Evolutionary conservation across 2,329 filamentous ascomycete species (phyloP), one percentile per base, ranked within the genome.

Genomic region (Epichloe glyceriae): DNA sequence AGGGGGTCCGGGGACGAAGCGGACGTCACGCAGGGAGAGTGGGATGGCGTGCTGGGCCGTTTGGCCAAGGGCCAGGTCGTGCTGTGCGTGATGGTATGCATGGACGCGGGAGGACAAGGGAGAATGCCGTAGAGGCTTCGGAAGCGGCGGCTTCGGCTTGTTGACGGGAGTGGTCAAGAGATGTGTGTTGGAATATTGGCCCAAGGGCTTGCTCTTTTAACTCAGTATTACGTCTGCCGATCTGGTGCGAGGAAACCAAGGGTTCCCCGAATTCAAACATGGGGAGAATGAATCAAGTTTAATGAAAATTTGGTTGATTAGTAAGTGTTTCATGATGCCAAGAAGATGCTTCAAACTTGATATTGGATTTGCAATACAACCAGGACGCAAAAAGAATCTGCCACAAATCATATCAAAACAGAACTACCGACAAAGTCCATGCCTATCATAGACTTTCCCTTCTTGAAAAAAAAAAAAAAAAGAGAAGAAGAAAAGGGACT

Each of bases 1-100:
- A 50, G 55, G 41, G 59, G 57, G 44, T 47, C 54, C 5, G 53
- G 62, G 22, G 35, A 38, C 14, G 35, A 56, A 56, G 20, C 7
- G 10, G 7, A 30, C 3, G 45, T 37, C 3, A 10, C 35, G 4
- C 12, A 52, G 38, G 56, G 57, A 11, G 58, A 63, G 34, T 58
- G 62, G 46, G 56, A 62, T 43, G 56, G 50, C 4, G 54, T 56
- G 8, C 49, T 61, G 49, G 53, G 39, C 10, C 46, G 39, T 8
- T 41, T 19, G n/a, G 10, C 20, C 33, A 17, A 14, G 11, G 47
- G 45, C 11, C 22, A 49, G 11, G 41, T 50, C 12, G 19, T 15
- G 8, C 11, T 50, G 15, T 35, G 20, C 20, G 42, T 4, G 7
- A n/a, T 46, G 8, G 44, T 40, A 2, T 20, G 42, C 19, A 35